Evolutionary conservation across 1,139 yeast genomes (phyloP), one percentile per base, ranked within the genome.

Genomic region (Magnusiomyces sp.): DNA sequence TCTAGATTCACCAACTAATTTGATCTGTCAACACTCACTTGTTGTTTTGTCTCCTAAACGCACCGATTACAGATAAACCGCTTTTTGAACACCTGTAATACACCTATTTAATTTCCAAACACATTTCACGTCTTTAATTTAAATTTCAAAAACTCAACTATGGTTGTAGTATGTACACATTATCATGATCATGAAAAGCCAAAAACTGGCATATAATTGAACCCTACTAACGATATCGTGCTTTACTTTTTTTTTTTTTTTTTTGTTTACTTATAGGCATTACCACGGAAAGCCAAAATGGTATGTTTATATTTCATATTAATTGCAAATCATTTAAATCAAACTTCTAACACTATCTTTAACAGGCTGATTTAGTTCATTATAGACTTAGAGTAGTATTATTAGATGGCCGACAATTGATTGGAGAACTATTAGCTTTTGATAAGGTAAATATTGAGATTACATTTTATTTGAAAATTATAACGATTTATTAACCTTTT

Each of bases 361-460:
- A 4, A 14, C 13, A 34, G 76, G 76, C 89, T 31, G 92, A 84
- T 61, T 73, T 90, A 56, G 70, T 92, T 52, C 76, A 86, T 61
- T 84, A 80, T 68, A 74, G 89, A 55, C 78, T 92, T 49, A 76
- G 83, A 52, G 83, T 89, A 33, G 74, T 82, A 39, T 78, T 94
- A 1, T 66, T 79, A 23, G 97, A 90, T 67, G 81, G 84, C 11
- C 74, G 95, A 46, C 81, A 79, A 48, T 79, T 85, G 58, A 72
- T 82, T 10, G 98, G 98, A 1, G 81, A 83, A 54, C 73, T 92
- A 50, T 69, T 90, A 56, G 92, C 97, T 2, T 92, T 88, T 63
- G 97, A 92, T 66, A 83, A 83, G 55, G 65, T 61, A 34, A n/a
- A 32, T 14, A 16, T 11, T 27, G 29, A 23, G 10, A 20, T 11